Percentiles rank a stretch among this genome's conserved stretches.
Conservation (phyloP, 2,329 filamentous ascomycete genomes). For the Orbilia javanica region DNA sequence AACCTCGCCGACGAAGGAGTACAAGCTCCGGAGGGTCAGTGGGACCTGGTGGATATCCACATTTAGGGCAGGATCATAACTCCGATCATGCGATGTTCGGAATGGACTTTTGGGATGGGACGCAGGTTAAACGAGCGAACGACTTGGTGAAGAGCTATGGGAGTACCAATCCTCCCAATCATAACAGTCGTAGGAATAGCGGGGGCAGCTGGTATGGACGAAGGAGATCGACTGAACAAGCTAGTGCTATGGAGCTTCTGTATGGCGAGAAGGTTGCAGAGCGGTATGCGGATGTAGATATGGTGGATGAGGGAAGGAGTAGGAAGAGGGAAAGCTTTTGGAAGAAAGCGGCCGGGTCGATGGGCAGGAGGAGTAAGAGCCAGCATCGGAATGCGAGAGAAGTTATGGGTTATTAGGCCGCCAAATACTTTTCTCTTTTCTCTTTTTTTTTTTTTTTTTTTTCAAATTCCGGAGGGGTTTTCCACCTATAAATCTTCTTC, state of each 20-base stretch:
- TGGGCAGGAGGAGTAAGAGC: conserved; percentile 36
- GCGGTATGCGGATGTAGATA: not conserved
- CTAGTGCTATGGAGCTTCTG: conserved; percentile 25
- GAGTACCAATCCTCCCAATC: conserved; percentile 23
- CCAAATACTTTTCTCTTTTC: not conserved
- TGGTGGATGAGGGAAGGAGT: not conserved
- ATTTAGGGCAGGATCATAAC: conserved; percentile 32
- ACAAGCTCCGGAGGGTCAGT: conserved; percentile 43
- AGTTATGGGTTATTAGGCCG: conserved; percentile 13
- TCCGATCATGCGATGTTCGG: conserved; percentile 31
- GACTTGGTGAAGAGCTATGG: conserved; percentile 51
- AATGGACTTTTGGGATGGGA: conserved; percentile 39
- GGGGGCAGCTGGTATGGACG: conserved; percentile 7
- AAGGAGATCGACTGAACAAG: conserved; percentile 16
- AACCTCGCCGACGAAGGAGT: conserved; percentile 20
- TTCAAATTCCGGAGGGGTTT: not conserved
- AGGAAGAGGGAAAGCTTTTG: conserved; percentile 50
- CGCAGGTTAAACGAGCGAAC: conserved; percentile 37
- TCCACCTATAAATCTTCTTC: not conserved
- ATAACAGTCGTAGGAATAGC: not conserved
- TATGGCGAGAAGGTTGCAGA: conserved; percentile 27
- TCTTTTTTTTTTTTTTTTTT: not conserved
- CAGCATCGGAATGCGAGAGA: conserved; percentile 20
- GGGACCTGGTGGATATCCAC: conserved; percentile 42
- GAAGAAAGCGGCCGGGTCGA: conserved; percentile 37